These are phyloP conservation scores for Vigna trinervia DNA, from an alignment of 306 rosid genomes.

Conservation along the genomic window DNA sequence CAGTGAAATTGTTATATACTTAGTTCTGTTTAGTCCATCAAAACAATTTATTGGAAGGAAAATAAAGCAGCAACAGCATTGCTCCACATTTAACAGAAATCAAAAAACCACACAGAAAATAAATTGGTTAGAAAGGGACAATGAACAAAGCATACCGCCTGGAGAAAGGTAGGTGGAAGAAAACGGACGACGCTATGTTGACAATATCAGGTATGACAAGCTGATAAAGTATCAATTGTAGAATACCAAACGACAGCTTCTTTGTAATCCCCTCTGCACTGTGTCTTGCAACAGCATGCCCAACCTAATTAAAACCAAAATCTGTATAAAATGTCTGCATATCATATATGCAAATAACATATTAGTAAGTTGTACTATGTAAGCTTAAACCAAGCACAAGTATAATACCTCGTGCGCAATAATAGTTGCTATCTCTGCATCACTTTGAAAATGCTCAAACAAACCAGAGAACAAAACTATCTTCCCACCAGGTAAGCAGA, in stretches of 20 bases:
- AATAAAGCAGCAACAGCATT: not conserved
- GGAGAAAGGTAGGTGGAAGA: constrained; percentile 82
- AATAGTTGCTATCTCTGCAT: constrained; percentile 80
- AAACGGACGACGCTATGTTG: constrained; percentile 76
- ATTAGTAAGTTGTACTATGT: not conserved
- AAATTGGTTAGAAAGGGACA: constrained; percentile 20
- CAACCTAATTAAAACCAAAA: constrained; percentile 67
- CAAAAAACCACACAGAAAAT: not conserved
- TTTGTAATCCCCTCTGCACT: constrained; percentile 75
- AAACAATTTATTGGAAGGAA: not conserved
- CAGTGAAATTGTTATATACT: constrained; percentile 9
- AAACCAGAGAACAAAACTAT: constrained; percentile 84
- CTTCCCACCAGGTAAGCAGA: constrained; percentile 92
- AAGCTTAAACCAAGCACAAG: constrained; percentile 11
- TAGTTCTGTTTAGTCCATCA: not conserved
- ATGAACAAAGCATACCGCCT: constrained; percentile 59
- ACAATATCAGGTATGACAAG: constrained; percentile 71
- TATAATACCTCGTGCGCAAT: constrained; percentile 81
- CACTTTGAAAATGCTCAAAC: constrained; percentile 74
- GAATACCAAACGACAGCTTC: constrained; percentile 71
- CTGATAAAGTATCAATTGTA: constrained; percentile 74
- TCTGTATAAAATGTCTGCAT: constrained; percentile 14
- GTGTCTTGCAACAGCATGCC: constrained; percentile 90
- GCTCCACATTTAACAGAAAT: not conserved
- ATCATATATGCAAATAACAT: not conserved